Percentiles rank a stretch among this genome's conserved stretches.
These are phyloP conservation scores for Daedaleopsis sinensis DNA, from an alignment of 768 basidiomycete species.

Conservation along the genomic window DNA sequence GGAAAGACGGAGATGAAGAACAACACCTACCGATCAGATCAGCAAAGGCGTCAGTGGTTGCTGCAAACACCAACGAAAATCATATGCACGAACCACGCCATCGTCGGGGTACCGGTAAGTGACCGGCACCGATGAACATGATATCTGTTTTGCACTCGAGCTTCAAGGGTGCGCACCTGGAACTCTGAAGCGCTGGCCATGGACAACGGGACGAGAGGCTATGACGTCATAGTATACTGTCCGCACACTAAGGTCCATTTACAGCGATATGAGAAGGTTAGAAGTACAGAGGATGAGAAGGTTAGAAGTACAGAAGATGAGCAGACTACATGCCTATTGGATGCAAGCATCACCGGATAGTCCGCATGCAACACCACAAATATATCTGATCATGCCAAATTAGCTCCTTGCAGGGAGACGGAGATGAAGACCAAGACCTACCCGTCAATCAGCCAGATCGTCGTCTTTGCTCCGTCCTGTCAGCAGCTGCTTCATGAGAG, in stretches of 20 bases:
- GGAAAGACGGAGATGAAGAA: too few relatives aligned
- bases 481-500: constrained; percentile 5
- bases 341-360: neutral
- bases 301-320: too few relatives aligned
- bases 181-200: too few relatives aligned
- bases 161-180: too few relatives aligned
- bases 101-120: neutral
- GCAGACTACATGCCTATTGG: too few relatives aligned
- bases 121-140: neutral
- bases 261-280: neutral
- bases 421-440: neutral
- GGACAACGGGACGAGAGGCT: too few relatives aligned
- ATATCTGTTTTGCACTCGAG: neutral
- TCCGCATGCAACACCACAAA: neutral
- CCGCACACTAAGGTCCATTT: neutral
- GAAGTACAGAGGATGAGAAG: neutral
- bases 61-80: neutral
- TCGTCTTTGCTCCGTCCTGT: neutral
- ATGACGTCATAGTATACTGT: neutral
- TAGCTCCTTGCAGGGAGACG: neutral
- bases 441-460: neutral
- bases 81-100: neutral
- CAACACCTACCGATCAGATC: too few relatives aligned
- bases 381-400: neutral
- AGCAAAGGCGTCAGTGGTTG: neutral